Evolutionary conservation across 495 filamentous ascomycete species (phyloP).

Genomic region (Neurospora cerealis): DNA sequence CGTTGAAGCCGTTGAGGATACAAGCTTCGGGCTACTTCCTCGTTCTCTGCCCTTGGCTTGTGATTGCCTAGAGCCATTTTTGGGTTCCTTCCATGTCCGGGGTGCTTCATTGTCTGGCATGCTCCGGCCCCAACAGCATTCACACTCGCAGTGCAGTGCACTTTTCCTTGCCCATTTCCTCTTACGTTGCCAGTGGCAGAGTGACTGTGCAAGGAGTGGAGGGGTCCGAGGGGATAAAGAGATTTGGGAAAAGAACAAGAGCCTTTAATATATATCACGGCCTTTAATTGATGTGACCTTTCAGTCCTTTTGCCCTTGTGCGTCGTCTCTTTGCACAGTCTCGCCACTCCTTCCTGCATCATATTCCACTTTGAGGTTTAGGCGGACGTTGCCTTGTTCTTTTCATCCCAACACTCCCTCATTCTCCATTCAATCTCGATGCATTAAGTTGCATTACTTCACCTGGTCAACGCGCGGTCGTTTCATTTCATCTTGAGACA

Average conservation of each 20-base stretch:
- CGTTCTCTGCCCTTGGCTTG: background rate
- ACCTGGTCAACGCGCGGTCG: background rate
- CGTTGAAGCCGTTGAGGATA: background rate
- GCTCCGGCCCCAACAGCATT: background rate
- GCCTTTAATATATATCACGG: conserved; percentile 12
- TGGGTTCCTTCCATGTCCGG: conserved; percentile 25
- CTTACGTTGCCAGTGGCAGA: background rate
- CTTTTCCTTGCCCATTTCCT: background rate
- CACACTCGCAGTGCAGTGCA: background rate
- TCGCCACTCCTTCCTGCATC: conserved; percentile 10
- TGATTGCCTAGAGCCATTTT: background rate
- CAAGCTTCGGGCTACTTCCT: background rate
- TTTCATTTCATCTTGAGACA: background rate
- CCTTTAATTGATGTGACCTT: conserved; percentile 21
- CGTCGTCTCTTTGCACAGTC: conserved; percentile 14
- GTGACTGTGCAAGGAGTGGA: background rate
- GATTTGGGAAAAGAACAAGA: conserved; percentile 1
- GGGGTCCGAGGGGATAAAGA: conserved; percentile 12
- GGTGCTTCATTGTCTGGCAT: conserved; percentile 19
- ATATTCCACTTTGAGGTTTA: background rate
- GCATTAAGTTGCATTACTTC: background rate
- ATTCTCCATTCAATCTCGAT: background rate
- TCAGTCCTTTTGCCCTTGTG: background rate
- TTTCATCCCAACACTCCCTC: background rate
- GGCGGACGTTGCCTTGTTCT: background rate